Evolutionary conservation across 768 basidiomycete genomes (phyloP).

Genomic region (Mycena amicta): DNA sequence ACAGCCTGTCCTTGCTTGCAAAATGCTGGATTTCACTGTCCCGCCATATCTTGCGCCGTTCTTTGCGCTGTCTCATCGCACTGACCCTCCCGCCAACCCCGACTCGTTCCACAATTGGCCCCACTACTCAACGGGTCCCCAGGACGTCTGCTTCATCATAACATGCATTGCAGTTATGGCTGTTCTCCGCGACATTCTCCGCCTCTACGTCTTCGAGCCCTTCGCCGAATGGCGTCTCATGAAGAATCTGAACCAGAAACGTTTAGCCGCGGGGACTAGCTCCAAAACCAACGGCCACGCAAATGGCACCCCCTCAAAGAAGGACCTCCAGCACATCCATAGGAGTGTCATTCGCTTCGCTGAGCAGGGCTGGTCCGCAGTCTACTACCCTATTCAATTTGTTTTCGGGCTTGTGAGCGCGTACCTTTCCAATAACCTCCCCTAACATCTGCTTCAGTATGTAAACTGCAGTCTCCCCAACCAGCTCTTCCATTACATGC

Average conservation of each 20-base stretch:
- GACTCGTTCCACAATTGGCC: conserved; percentile 74
- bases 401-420: conserved; percentile 76
- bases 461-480: conserved; percentile 76
- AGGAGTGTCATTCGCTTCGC: conserved; percentile 85
- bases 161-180: conserved; percentile 88
- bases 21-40: conserved; percentile 40
- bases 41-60: conserved; percentile 65
- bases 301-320: conserved; percentile 31
- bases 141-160: conserved; percentile 79
- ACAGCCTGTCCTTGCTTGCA: conserved; percentile 12
- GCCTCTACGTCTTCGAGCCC: conserved; percentile 77
- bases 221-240: conserved; percentile 78
- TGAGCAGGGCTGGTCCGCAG: conserved; percentile 90
- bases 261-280: conserved; percentile 37
- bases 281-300: conserved; percentile 27
- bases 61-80: conserved; percentile 73
- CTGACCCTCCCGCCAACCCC: conserved; percentile 50
- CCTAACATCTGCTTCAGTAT: conserved; percentile 55
- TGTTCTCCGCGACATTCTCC: conserved; percentile 75
- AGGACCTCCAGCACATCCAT: conserved; percentile 63
- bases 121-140: conserved; percentile 73
- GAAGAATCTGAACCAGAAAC: conserved; percentile 45
- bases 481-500: conserved; percentile 57
- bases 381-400: conserved; percentile 82
- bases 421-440: conserved; percentile 7